Base-by-base conservation (phyloP, 2,329 filamentous ascomycete genomes). In the Claviceps sp. region DNA sequence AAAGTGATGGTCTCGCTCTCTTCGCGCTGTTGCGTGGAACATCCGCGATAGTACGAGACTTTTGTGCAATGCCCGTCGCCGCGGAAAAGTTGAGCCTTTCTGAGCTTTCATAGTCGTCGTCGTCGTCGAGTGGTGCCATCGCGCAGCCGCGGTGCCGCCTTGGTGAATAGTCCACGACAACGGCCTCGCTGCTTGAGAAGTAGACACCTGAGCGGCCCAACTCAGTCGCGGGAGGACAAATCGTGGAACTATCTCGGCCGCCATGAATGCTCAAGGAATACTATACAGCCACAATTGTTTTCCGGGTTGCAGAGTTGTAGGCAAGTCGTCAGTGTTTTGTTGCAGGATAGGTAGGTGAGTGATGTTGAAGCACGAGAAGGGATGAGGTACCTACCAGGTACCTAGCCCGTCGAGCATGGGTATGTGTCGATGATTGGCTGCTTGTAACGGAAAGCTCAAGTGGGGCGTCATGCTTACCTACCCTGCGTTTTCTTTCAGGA, bases 1-100 rank as follows among this genome's bases (percentile, higher is more conserved):
- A 65, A 98, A 98, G 68, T 98, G 90, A 68, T 98, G 93, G 62
- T 96, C 90, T 57, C 86, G 80, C 50, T 67, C 65, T 49, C 72
- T 77, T 39, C 69, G 61, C 1, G 59, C 51, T 1, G 87, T 85
- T 38, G 81, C 78, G 66, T 89, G 85, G 65, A 96, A 91, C 0
- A 73, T 69, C 54, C 75, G 68, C 45, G 64, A 64, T 3, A 61
- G 48, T 23, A 62, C 58, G 2, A 57, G 59, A 36, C 58, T 64
- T 2, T 43, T 48, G 14, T 22, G 5, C 26, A 29, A 34, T 45
- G 43, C 34, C 4, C 29, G 47, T 36, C 46, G 55, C n/a, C 46
- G 47, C 48, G 53, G 53, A 14, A 47, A n/a, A 16, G 54, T 51
- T 20, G 46, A 17, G 16, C 40, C 37, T 16, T n/a, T 17, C 6